These are phyloP conservation scores for Roridomyces roridus DNA, from an alignment of 768 basidiomycete species.

Conservation along the genomic window DNA sequence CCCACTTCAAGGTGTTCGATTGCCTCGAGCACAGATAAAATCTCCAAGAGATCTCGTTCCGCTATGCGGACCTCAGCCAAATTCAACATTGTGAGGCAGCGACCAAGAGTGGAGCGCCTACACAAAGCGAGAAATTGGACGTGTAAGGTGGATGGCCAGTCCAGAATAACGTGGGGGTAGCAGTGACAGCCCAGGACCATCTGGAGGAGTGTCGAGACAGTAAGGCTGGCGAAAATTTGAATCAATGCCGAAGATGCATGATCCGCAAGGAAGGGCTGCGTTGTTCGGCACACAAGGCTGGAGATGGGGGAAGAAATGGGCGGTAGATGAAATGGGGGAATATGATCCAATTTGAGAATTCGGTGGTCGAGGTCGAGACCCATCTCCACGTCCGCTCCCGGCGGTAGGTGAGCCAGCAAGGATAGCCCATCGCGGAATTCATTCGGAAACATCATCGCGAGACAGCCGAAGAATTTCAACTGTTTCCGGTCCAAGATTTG, in stretches of 20 bases:
- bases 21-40: conserved; percentile 1
- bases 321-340: neutral
- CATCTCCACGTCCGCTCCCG: neutral
- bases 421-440: neutral
- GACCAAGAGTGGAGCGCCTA: neutral
- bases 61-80: conserved; percentile 1
- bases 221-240: conserved; percentile 1
- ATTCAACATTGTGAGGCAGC: conserved; percentile 1
- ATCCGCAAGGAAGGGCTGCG: neutral
- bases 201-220: neutral
- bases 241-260: neutral
- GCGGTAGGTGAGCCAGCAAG: neutral
- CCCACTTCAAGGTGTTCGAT: conserved; percentile 9
- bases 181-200: neutral
- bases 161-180: neutral
- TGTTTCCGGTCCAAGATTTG: neutral
- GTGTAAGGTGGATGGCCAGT: conserved; percentile 14
- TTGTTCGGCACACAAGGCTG: neutral
- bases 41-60: too few species aligned
- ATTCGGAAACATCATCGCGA: neutral
- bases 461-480: neutral
- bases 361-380: neutral
- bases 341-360: neutral
- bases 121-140: conserved; percentile 3
- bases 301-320: neutral